Evolutionary conservation across 2,329 filamentous ascomycete species (phyloP), one percentile per base, ranked within the genome.

Genomic region (Claviceps monticola): DNA sequence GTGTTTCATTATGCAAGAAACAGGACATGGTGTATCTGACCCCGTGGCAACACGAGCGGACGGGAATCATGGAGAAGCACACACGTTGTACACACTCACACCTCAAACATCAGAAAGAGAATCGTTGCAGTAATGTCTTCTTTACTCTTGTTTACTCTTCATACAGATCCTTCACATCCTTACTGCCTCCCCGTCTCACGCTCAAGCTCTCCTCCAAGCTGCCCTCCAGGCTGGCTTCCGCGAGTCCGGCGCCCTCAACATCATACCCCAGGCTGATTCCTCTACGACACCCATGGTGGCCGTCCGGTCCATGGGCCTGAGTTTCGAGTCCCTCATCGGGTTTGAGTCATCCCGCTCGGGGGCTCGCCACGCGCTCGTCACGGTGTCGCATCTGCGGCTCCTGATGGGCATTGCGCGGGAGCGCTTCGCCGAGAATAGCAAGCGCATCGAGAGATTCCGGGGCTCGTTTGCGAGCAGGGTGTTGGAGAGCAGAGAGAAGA

Each of bases 141-240:
- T 9, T 11, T 4, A 29, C 26, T 8, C 26, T 29, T 29, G 26
- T 29, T 29, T 29, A 29, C 26, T 29, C 2, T 23, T 6, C 14
- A 14, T 54, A 54, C 57, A 95, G 90, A 95, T 96, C 58, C 78
- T 97, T 1, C 91, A 97, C 59, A 75, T 97, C 44, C 76, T 95
- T 60, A 82, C 88, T 5, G 80, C 88, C 16, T 91, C 87, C 0
- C 73, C 82, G 0, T 68, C 77, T 13, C 80, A 91, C 59, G 88
- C 91, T 4, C 85, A 95, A 57, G 73, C 78, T 8, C 74, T 94
- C 17, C 76, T 95, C 14, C 75, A 82, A 11, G 86, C 86, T 45
- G 90, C 86, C 1, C 73, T 91, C 9, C 79, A 82, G 59, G 84
- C 88, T 4, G 91, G 91, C 0, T 96, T 96, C 64, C 82, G 91